A percentile compares a stretch with the other conserved stretches of the same genome.
Evolutionary conservation across 2,329 filamentous ascomycete species (phyloP).

Genomic region (Pseudogymnoascus sp.): DNA sequence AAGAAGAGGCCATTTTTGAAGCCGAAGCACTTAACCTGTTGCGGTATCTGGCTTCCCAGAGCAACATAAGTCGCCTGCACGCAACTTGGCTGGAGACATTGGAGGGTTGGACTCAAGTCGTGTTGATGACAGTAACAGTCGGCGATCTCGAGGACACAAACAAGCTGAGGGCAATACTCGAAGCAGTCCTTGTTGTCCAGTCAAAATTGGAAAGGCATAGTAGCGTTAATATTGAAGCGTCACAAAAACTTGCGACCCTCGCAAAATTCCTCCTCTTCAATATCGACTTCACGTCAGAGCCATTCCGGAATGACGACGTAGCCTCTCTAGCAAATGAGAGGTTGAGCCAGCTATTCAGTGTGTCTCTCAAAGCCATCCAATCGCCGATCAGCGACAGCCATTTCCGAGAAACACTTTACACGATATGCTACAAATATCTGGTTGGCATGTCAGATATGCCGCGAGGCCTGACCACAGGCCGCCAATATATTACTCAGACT

Average conservation of each 20-base stretch:
- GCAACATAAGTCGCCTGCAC: constrained; percentile 53
- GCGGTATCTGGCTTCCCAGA: constrained; percentile 56
- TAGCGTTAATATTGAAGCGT: constrained; percentile 60
- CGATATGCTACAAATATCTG: constrained; percentile 83
- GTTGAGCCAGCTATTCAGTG: constrained; percentile 84
- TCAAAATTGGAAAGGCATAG: constrained; percentile 79
- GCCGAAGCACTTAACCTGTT: constrained; percentile 55
- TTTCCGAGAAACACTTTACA: constrained; percentile 80
- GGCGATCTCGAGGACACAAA: constrained; percentile 70
- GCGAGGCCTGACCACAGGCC: constrained; percentile 41
- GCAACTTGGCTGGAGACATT: constrained; percentile 58
- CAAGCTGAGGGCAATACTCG: constrained; percentile 73
- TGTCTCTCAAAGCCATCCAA: constrained; percentile 72
- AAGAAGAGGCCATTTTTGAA: constrained; percentile 47
- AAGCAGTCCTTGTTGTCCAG: constrained; percentile 78
- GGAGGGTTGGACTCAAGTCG: constrained; percentile 75
- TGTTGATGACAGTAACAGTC: constrained; percentile 75
- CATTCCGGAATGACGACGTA: constrained; percentile 40
- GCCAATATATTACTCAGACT: constrained; percentile 54
- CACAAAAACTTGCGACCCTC: constrained; percentile 71
- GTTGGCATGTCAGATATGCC: constrained; percentile 57
- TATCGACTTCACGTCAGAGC: constrained; percentile 51
- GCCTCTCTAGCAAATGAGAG: constrained; percentile 80
- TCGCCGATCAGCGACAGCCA: constrained; percentile 64
- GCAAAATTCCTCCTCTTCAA: constrained; percentile 66